Percentiles rank a stretch among this genome's conserved stretches.
Conservation (phyloP, 495 filamentous ascomycete genomes). For the Tirmania nivea region DNA sequence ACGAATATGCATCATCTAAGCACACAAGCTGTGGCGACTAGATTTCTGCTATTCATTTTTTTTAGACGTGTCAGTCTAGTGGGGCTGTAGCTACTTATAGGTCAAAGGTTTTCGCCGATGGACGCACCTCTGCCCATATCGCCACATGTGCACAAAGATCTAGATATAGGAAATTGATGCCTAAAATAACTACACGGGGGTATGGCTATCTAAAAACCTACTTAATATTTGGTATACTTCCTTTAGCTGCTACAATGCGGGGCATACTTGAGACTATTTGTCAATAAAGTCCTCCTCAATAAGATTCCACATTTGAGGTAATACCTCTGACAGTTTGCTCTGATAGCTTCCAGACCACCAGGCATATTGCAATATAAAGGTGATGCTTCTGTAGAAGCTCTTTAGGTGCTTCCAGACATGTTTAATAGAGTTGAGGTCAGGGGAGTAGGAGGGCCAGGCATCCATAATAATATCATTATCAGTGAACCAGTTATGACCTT, state of each 20-base stretch:
- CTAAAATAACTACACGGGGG: neutral
- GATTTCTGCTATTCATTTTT: too few relatives aligned
- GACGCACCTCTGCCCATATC: neutral
- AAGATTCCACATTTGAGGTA: neutral
- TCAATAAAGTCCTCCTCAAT: conserved; percentile 5
- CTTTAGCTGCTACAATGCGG: conserved; percentile 1
- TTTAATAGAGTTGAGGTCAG: conserved; percentile 4
- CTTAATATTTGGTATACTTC: conserved; percentile 8
- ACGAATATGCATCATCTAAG: too few relatives aligned
- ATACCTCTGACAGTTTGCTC: neutral
- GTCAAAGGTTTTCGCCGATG: neutral
- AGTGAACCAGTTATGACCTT: neutral
- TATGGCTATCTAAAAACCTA: neutral
- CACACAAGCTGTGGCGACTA: too few relatives aligned
- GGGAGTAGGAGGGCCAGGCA: conserved; percentile 1
- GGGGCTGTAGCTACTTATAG: too few relatives aligned
- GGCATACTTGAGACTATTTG: conserved; percentile 4
- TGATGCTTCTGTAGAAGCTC: neutral
- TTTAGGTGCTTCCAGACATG: neutral
- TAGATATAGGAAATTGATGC: neutral
- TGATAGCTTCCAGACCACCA: neutral
- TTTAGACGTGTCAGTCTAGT: too few relatives aligned
- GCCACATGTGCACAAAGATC: neutral
- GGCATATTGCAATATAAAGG: neutral
- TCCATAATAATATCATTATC: neutral